Evolutionary conservation across 768 basidiomycete genomes (phyloP), one percentile per base, ranked within the genome.

Genomic region (Auriculariales sp.): DNA sequence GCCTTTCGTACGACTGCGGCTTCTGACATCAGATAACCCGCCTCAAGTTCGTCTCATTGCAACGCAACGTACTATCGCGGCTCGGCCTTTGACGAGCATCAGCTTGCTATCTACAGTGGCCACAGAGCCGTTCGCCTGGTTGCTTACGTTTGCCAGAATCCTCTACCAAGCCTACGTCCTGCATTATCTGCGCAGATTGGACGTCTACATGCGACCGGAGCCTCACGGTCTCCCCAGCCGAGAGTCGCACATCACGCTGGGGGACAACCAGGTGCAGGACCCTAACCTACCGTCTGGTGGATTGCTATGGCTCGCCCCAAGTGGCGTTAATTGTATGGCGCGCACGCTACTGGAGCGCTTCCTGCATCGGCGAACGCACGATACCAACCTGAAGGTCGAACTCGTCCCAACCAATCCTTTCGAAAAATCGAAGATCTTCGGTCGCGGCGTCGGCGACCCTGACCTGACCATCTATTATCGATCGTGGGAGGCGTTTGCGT

Each of bases 151-250:
- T 46, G 70, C 75, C 2, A 68, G 82, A n/a, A 84, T 83, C 48
- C 56, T 78, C 3, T 77, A 72, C 49, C 70, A 78, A 28, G 82
- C 83, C 0, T 73, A 69, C 65, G 66, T 68, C 17, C 58, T 84
- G 45, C 80, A 83, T 57, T 83, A 81, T 58, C 48, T 56, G 30
- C 80, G 78, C 57, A 53, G 62, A 4, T 65, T 84, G 17, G 68
- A 73, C 48, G 72, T 83, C 0, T 80, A 69, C 54, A 66, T 72
- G 24, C 67, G 79, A 9, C 81, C 81, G 0, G 80, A 80, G 49
- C 79, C 78, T 2, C 56, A 64, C 24, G 70, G 71, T 14, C 42
- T 46, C 12, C 39, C n/a, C 9, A 47, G 15, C 19, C 28, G 53
- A 30, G 52, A 54, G 44, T 3, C 33, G 45, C 15, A 30, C 25